These are phyloP conservation scores for Mucor lusitanicus DNA, from an alignment of 371 early-diverging fungal genomes.

Conservation along the genomic window DNA sequence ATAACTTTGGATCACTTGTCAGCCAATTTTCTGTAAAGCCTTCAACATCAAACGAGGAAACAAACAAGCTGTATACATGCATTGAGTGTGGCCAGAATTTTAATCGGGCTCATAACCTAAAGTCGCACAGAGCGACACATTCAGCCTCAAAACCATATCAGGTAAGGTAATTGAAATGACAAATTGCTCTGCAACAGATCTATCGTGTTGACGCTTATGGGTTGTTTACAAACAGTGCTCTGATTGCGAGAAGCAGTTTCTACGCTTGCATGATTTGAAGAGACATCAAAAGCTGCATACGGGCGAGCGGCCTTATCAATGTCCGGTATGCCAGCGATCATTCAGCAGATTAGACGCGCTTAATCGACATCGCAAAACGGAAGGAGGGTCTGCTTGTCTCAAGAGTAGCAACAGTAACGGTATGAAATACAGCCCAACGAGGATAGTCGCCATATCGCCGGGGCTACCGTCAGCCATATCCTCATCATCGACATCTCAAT, in stretches of 20 bases:
- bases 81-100: slow-evolving; percentile 44
- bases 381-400: slow-evolving; percentile 42
- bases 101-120: slow-evolving; percentile 50
- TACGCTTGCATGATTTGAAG: slow-evolving; percentile 76
- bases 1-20: slow-evolving; percentile 7
- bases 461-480: not conserved
- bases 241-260: slow-evolving; percentile 53
- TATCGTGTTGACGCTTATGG: not conserved
- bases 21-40: slow-evolving; percentile 24
- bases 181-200: not conserved
- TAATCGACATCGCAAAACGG: slow-evolving; percentile 71
- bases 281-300: slow-evolving; percentile 77
- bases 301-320: slow-evolving; percentile 69
- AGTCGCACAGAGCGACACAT: slow-evolving; percentile 51
- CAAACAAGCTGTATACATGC: slow-evolving; percentile 22
- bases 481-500: slow-evolving; percentile 31
- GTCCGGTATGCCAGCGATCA: slow-evolving; percentile 50
- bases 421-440: not conserved
- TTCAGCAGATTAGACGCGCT: slow-evolving; percentile 74
- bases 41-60: not conserved
- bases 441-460: not conserved
- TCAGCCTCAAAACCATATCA: slow-evolving; percentile 47
- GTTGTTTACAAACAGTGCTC: slow-evolving; percentile 28
- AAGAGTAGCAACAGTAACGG: not conserved
- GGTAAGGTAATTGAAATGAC: slow-evolving; percentile 22